Evolutionary conservation across 306 rosid species (phyloP), one percentile per base, ranked within the genome.

Genomic region (Inga laurina): DNA sequence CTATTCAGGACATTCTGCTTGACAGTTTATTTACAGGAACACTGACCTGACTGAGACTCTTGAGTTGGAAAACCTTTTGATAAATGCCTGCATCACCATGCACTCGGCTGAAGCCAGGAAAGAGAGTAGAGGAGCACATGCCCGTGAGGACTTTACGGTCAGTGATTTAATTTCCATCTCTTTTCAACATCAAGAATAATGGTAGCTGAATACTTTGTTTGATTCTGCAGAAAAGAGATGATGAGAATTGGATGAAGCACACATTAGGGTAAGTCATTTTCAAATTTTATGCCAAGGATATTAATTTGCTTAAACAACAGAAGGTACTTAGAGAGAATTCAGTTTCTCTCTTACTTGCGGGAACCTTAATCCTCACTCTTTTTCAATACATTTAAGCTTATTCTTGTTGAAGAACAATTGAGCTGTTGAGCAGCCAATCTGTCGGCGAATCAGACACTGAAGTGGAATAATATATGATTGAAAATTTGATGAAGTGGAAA

Each of bases 121-220:
- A 90, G 98, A 94, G 82, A 92, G 98, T 81, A 87, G 98, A 88
- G 98, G 98, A 77, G 98, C 98, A 37, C 98, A 94, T 84, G 98
- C 98, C 61, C 98, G 94, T 27, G 98, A 94, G 87, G 98, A 94
- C 76, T 94, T 90, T 80, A 79, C 90, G 39, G 98, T 92, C 30
- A 54, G 92, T 89, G 56, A 16, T 37, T 46, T 11, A 35, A 49
- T 51, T 65, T 64, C 45, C 13, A 49, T 69, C 59, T 43, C n/a
- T 27, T 8, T 52, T 18, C 7, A 5, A 52, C 59, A 52, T 18
- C 21, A 52, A 78, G 45, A 78, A 45, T 12, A 12, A 16, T 64
- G 78, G 8, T 32, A 59, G 67, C 32, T 77, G 46, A 83, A 67
- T 51, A 73, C 75, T 46, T 81, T 80, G 16, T 83, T 85, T 81